Percentiles rank a stretch among this genome's conserved stretches.
These are phyloP conservation scores for Priceomyces fermenticarens DNA, from an alignment of 805 yeast genomes.

Conservation along the genomic window DNA sequence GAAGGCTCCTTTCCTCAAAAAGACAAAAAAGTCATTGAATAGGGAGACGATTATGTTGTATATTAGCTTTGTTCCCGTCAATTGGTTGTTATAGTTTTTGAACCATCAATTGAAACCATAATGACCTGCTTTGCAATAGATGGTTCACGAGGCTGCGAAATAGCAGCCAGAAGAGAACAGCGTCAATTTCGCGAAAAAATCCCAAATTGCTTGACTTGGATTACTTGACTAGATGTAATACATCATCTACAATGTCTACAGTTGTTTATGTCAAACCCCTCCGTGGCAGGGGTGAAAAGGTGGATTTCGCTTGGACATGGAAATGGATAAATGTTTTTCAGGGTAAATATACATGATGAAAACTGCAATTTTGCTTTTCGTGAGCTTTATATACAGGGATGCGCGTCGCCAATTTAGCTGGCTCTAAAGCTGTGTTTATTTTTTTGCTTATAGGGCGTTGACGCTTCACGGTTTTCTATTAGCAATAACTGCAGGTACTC, in stretches of 20 bases:
- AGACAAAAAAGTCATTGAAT: too few relatives aligned
- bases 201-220: background rate
- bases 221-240: background rate
- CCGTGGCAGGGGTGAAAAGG: background rate
- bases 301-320: conserved; percentile 5
- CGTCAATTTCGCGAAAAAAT: background rate
- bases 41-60: background rate
- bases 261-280: background rate
- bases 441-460: background rate
- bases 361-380: too few relatives aligned
- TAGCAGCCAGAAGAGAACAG: background rate
- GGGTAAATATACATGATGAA: too few relatives aligned
- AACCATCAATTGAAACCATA: background rate
- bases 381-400: background rate
- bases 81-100: background rate
- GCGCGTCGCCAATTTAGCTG: conserved; percentile 1
- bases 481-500: background rate
- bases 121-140: background rate
- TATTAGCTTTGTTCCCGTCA: background rate
- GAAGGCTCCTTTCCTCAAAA: too few relatives aligned
- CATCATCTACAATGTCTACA: background rate
- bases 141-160: conserved; percentile 3
- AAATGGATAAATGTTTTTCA: background rate
- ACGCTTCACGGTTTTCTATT: background rate
- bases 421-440: background rate